Conservation (phyloP, 352 stramenopile species). For the Pythium rishiriense region DNA sequence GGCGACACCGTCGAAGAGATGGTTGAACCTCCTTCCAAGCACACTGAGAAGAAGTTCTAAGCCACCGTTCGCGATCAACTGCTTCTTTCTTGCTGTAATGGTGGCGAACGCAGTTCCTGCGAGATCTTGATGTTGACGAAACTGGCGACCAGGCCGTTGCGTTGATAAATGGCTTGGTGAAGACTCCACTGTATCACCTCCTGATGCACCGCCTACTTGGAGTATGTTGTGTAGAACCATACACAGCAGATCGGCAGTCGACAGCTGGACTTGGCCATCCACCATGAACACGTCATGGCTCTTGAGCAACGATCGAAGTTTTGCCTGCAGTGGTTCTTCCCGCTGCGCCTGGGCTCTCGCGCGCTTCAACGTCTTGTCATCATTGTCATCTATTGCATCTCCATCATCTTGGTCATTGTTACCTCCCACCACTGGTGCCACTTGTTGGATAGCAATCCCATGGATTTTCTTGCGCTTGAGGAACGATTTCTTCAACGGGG, state of each 20-base stretch:
- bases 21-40: slow-evolving; percentile 19
- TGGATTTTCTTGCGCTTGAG: slow-evolving; percentile 52
- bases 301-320: slow-evolving; percentile 31
- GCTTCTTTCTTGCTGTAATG: slow-evolving; percentile 37
- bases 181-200: neutral
- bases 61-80: slow-evolving; percentile 42
- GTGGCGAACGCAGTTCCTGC: slow-evolving; percentile 30
- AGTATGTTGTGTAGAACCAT: slow-evolving; percentile 48
- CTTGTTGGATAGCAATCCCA: neutral
- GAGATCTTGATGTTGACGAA: slow-evolving; percentile 14
- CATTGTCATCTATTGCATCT: neutral
- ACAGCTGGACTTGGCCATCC: slow-evolving; percentile 35
- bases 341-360: slow-evolving; percentile 1
- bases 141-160: slow-evolving; percentile 2
- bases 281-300: slow-evolving; percentile 38
- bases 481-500: slow-evolving; percentile 38
- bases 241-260: slow-evolving; percentile 32
- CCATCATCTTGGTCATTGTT: neutral
- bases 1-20: slow-evolving; percentile 4
- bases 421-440: neutral
- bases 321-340: slow-evolving; percentile 18
- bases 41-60: slow-evolving; percentile 32
- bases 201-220: slow-evolving; percentile 32
- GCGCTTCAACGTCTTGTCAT: neutral
- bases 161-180: neutral